phyloP scores from a whole-genome alignment of 257 asterid genomes.

The Primulina eburnea region DNA sequence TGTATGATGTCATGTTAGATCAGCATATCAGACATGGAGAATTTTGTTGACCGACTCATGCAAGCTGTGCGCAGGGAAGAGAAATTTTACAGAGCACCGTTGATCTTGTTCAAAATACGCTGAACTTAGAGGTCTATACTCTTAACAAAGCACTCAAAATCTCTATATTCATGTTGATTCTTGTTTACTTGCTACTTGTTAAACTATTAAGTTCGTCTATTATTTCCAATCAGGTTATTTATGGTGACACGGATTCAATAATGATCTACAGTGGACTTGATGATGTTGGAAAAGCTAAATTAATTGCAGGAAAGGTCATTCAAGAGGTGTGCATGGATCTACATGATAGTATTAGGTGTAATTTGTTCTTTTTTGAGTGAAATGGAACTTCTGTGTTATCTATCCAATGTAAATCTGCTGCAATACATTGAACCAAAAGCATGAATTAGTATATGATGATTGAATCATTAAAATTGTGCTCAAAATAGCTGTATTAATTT shows the following conservation, averaged over 20 bases:
- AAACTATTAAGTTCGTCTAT: constrained; percentile 23
- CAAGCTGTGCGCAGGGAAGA: constrained; percentile 66
- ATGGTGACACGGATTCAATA: constrained; percentile 98
- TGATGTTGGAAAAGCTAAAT: constrained; percentile 81
- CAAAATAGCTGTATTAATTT: background rate
- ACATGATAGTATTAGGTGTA: constrained; percentile 15
- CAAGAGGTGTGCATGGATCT: constrained; percentile 60
- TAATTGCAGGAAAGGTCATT: constrained; percentile 81
- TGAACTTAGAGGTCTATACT: constrained; percentile 73
- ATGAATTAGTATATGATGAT: constrained; percentile 6
- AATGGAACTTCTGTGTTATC: constrained; percentile 8
- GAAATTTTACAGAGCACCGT: constrained; percentile 93
- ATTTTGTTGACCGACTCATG: constrained; percentile 29
- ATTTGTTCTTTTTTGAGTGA: constrained; percentile 11
- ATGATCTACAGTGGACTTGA: constrained; percentile 95
- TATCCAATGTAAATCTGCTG: constrained; percentile 14
- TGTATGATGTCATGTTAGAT: constrained; percentile 15
- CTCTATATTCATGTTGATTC: constrained; percentile 14
- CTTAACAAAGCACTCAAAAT: constrained; percentile 19
- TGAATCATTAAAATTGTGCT: constrained; percentile 14
- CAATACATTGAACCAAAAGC: constrained; percentile 9
- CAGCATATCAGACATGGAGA: constrained; percentile 15
- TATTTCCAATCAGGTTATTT: constrained; percentile 67
- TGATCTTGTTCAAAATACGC: constrained; percentile 77
- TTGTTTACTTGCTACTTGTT: constrained; percentile 22